Base-by-base conservation (phyloP, 352 stramenopile genomes). In the Pythium volutum region DNA sequence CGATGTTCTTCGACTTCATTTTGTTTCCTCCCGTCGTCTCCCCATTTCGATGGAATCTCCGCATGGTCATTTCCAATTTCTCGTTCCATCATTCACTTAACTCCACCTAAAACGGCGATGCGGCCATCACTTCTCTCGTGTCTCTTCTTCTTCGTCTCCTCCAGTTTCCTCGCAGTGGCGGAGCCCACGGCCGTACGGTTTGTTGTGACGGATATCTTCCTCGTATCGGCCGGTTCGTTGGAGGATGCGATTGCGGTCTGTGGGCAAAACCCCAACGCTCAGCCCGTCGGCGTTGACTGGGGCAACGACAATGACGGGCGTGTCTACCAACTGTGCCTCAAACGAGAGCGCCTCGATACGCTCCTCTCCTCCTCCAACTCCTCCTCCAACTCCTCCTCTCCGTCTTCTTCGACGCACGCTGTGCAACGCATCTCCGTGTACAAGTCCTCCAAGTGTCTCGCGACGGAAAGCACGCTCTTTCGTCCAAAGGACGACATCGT, bases 201-300 rank as follows among this genome's bases (percentile, higher is more conserved):
- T 29, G 64, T 41, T 4, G 51, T 70, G 12, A 66, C 64, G 12
- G 52, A 65, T 23, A 3, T 66, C 26, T 48, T 51, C 18, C 34
- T 70, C 36, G 58, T 65, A 16, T 36, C 47, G 6, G 64, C 64
- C 23, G 6, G 34, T 10, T 66, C 38, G 11, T 34, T 46, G 6
- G 43, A 63, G 1, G 38, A 20, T 25, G 64, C 59, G 2, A 11
- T 67, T 1, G 64, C 60, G 11, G 31, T 47, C 12, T 67, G 64
- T 22, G n/a, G 64, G 33, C 4, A 3, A 3, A 52, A 38, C 9
- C 34, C 45, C 2, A 18, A 53, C 9, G 27, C 34, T 26, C 64
- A 72, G 39, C 58, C 75, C 0, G 74, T 72, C 3, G 75, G 75
- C 20, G 56, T 77, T 45, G 67, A 84, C 20, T 74, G 62, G 67